These are phyloP conservation scores for Polyporus arcularius DNA, from an alignment of 768 basidiomycete species.

Conservation along the genomic window DNA sequence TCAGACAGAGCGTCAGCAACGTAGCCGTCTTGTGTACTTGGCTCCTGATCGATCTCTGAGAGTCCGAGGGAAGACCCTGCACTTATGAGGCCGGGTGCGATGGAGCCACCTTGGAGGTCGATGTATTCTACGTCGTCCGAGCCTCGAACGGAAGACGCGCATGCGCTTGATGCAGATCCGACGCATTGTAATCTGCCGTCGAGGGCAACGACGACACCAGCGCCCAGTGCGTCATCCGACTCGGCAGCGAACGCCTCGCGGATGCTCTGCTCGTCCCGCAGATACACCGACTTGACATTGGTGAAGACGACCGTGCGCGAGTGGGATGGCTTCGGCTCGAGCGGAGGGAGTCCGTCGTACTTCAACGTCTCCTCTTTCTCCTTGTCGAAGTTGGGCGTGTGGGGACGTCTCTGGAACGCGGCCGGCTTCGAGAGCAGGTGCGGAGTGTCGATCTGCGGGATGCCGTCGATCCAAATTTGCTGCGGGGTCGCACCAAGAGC, in stretches of 20 bases:
- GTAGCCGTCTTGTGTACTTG: constrained; percentile 56
- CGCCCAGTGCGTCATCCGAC: not conserved
- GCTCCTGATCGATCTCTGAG: constrained; percentile 65
- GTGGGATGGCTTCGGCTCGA: constrained; percentile 42
- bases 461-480: constrained; percentile 86
- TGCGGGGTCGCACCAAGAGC: constrained; percentile 74
- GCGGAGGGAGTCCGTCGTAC: constrained; percentile 67
- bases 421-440: constrained; percentile 54
- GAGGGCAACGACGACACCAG: constrained; percentile 49
- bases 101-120: constrained; percentile 66
- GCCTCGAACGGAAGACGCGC: not conserved
- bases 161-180: constrained; percentile 35
- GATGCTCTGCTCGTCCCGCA: constrained; percentile 34
- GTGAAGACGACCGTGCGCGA: constrained; percentile 55
- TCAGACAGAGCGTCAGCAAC: constrained; percentile 46
- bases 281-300: constrained; percentile 58
- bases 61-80: constrained; percentile 68
- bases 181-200: constrained; percentile 58
- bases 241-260: constrained; percentile 33
- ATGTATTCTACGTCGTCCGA: constrained; percentile 34
- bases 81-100: constrained; percentile 62
- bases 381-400: constrained; percentile 59
- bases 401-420: constrained; percentile 52
- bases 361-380: constrained; percentile 55
- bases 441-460: constrained; percentile 60